phyloP scores from a whole-genome alignment of 2,329 filamentous ascomycete genomes.

The Onygenales sp. region DNA sequence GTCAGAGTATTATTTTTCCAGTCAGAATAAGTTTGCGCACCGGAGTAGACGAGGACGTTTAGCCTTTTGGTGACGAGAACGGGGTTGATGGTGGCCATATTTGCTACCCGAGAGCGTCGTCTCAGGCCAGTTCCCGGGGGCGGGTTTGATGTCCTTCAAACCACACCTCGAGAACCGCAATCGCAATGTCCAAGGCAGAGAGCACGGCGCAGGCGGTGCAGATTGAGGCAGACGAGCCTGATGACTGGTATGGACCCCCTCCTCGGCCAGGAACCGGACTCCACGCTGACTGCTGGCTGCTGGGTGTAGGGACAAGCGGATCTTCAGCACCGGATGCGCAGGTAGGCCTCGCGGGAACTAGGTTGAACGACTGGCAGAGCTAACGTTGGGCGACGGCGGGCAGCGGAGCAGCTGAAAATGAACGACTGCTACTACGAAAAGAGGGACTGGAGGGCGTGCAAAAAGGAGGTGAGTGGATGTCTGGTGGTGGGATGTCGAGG shows the following conservation, averaged over 20 bases:
- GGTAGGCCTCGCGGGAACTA: conserved; percentile 42
- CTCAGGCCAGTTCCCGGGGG: neutral
- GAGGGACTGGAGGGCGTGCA: conserved; percentile 89
- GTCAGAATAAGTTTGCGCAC: conserved; percentile 39
- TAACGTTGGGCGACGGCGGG: neutral
- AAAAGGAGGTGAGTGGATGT: conserved; percentile 61
- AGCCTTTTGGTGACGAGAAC: conserved; percentile 58
- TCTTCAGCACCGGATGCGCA: conserved; percentile 91
- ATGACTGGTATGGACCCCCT: conserved; percentile 67
- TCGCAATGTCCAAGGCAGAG: conserved; percentile 50
- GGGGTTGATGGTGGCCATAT: conserved; percentile 24
- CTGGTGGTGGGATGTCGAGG: neutral
- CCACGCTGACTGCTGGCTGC: neutral
- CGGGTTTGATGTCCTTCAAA: conserved; percentile 1
- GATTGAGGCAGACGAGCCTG: conserved; percentile 64
- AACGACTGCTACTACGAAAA: conserved; percentile 94
- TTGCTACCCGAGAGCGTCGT: neutral
- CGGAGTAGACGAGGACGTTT: conserved; percentile 90
- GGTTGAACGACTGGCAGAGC: neutral
- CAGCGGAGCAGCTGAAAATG: conserved; percentile 81
- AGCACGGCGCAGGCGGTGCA: conserved; percentile 25
- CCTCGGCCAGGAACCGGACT: conserved; percentile 1
- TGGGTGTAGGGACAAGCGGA: conserved; percentile 76
- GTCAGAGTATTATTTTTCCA: conserved; percentile 22
- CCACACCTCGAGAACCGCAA: neutral